Base-by-base conservation (phyloP, 148 eudicot genomes). In the Chenopodium formosanum region DNA sequence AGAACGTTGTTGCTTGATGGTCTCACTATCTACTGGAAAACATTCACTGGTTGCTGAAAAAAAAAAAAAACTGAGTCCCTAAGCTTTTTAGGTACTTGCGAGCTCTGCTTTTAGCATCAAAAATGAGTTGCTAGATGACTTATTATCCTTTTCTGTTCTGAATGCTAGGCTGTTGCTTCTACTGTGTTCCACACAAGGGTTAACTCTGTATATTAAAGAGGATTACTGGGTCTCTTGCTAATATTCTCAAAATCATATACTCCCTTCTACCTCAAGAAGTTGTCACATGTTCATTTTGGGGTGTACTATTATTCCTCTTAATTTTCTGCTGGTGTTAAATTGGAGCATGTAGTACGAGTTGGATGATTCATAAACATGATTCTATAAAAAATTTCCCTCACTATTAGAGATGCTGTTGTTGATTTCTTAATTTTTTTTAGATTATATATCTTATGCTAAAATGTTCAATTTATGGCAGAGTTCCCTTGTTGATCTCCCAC, bases 401-500 rank as follows among this genome's bases (percentile, higher is more conserved):
- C 56, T 0, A 10, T 52, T 52, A 52, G 56, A 52, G 56, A 52
- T 14, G 16, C 56, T 52, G 56, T 16, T 10, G 16, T 10, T 52
- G 2, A 10, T 11, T 10, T 72, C 27, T 9, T 62, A 62, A 19
- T n/a, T 16, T 66, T 1, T 40, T 67, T 44, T 17, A n/a, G 29
- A 58, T n/a, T 9, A 25, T 72, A 63, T 20, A 47, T 32, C 73
- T 32, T 9, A 37, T 17, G 44, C 76, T 85, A 65, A 85, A 29
- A 74, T 68, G 10, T 77, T 77, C 32, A 56, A 78, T 89, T 75
- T 74, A 27, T 89, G 86, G 84, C 99, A 95, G 99, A 94, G 99
- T 88, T 94, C 98, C 66, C 91, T 95, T 80, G 97, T 89, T 76
- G 99, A 95, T 91, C 97, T 95, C 75, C 99, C 99, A 70, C 82